phyloP scores from a whole-genome alignment of 129 eudicot species.

The Flaveria linearis region DNA sequence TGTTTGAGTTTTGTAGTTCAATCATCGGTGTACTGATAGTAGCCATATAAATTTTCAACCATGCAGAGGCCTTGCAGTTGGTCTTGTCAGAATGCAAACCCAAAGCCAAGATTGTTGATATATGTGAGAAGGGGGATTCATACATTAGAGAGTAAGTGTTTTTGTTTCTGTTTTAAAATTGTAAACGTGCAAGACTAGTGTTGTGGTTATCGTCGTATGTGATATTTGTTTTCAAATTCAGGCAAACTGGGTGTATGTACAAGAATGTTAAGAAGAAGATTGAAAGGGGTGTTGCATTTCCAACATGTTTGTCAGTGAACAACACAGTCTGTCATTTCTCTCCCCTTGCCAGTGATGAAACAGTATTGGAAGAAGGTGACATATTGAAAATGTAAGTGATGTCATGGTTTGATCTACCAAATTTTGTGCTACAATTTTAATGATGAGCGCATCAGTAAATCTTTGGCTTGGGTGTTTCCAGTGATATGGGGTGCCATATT shows the following conservation, averaged over 20 bases:
- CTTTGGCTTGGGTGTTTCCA: slow-evolving; percentile 38
- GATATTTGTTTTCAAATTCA: slow-evolving; percentile 23
- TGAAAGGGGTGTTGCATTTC: slow-evolving; percentile 89
- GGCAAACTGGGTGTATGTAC: slow-evolving; percentile 83
- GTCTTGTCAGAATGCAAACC: slow-evolving; percentile 91
- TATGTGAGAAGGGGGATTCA: slow-evolving; percentile 88
- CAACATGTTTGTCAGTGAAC: slow-evolving; percentile 93
- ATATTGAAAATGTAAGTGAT: slow-evolving; percentile 75
- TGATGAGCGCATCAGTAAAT: background rate
- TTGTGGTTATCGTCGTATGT: background rate
- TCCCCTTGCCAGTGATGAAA: slow-evolving; percentile 76
- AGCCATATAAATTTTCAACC: background rate
- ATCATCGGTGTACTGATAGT: background rate
- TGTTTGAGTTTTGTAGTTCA: background rate
- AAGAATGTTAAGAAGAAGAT: slow-evolving; percentile 92
- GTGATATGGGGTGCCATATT: slow-evolving; percentile 96
- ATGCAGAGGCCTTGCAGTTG: slow-evolving; percentile 87
- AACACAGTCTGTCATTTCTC: slow-evolving; percentile 80
- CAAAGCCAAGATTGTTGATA: slow-evolving; percentile 83
- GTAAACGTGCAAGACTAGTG: background rate
- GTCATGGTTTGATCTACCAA: background rate
- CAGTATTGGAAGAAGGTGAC: slow-evolving; percentile 82
- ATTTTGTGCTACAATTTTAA: no score
- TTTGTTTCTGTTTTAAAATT: no score
- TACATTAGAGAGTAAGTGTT: slow-evolving; percentile 70